phyloP scores from a whole-genome alignment of 768 basidiomycete genomes.

The Trametes elegans region DNA sequence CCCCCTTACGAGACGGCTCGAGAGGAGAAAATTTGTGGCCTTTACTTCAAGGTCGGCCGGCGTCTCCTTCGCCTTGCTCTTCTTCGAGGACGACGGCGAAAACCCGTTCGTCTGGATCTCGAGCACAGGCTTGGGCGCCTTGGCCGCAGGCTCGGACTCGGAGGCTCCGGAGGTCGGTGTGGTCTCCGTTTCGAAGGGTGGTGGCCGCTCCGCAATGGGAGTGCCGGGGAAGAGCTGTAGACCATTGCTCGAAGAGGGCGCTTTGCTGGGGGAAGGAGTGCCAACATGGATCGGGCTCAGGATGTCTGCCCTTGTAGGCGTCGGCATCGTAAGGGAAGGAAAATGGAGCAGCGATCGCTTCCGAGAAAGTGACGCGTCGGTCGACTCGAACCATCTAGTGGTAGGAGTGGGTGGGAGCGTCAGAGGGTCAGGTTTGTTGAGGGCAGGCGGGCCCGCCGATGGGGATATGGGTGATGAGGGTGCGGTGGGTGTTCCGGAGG shows the following conservation, averaged over 20 bases:
- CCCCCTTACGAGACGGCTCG: constrained; percentile 34
- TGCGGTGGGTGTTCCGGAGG: background rate
- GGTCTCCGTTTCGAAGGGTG: constrained; percentile 15
- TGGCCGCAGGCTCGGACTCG: background rate
- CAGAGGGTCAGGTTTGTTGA: constrained; percentile 25
- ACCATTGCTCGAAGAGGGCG: background rate
- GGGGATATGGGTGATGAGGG: constrained; percentile 21
- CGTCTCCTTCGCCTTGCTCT: constrained; percentile 8
- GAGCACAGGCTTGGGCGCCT: constrained; percentile 5
- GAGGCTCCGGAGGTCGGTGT: background rate
- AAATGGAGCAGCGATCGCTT: constrained; percentile 27
- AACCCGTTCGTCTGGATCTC: constrained; percentile 17
- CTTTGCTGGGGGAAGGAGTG: background rate
- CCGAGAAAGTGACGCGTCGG: constrained; percentile 9
- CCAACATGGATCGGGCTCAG: constrained; percentile 16
- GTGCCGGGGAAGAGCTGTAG: background rate
- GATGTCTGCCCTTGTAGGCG: background rate
- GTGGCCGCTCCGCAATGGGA: background rate
- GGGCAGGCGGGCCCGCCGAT: constrained; percentile 23
- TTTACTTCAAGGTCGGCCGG: constrained; percentile 6
- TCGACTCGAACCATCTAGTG: constrained; percentile 25
- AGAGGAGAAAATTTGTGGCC: background rate
- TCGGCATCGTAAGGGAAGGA: constrained; percentile 19
- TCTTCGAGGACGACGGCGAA: background rate
- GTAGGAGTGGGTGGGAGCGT: constrained; percentile 35